Evolutionary conservation across 2,329 filamentous ascomycete species (phyloP), one percentile per base, ranked within the genome.

Genomic region (Chalara sp.): DNA sequence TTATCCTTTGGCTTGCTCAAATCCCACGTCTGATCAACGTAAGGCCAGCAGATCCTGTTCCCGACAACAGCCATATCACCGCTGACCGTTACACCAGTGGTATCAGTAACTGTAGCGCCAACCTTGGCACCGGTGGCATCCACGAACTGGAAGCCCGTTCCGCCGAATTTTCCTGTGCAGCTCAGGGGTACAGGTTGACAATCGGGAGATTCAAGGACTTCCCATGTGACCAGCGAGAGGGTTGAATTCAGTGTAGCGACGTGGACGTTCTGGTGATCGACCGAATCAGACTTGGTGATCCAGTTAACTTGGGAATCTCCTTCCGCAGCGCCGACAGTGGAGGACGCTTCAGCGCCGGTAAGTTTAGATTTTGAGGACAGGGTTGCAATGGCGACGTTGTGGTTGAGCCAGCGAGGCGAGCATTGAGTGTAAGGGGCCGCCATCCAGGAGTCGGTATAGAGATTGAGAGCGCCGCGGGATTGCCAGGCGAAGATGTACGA

Each of bases 401-500:
- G 76, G 61, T 77, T 68, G 53, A 52, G 65, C 60, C 47, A 63
- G 29, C 61, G 53, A 4, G 61, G 60, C 13, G 47, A 51, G 32
- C 68, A 68, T 47, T 73, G 65, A 1, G 78, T 81, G 66, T 79
- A 81, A 33, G 76, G 76, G 6, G 62, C 56, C 3, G 79, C 79
- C 71, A 83, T 76, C 79, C 79, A 83, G 10, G 68, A 66, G 64
- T 83, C 80, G 41, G 65, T 65, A 5, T 71, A 73, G 11, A 83
- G 68, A 49, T 81, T 72, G 10, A 74, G 66, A 28, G 79, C 78
- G 29, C 80, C 80, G 13, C 80, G 76, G 0, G 80, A 81, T 12
- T 80, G 76, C 80, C 80, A 84, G 21, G 79, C 70, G 63, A 83
- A 80, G 66, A 83, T 78, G 64, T 83, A 83, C 1, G 70, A 68